Evolutionary conservation across 306 rosid genomes (phyloP), one percentile per base, ranked within the genome.

Genomic region (Dicorynia guianensis): DNA sequence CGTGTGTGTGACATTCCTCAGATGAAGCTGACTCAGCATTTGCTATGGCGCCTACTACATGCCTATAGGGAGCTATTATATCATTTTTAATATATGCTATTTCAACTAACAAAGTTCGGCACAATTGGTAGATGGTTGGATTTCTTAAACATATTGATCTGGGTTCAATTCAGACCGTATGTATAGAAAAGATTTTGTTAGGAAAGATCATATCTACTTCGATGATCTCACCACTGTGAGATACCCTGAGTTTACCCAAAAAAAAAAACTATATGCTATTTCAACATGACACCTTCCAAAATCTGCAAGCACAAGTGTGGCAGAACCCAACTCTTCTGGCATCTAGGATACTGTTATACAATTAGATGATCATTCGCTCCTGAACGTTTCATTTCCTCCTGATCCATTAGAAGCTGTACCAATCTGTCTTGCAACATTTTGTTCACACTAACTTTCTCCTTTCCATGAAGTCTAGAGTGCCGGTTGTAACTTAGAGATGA

Each of bases 301-400:
- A 89, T 95, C 97, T 18, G 99, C 97, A 44, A 95, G 97, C 68
- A 92, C 88, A 71, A 95, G 93, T 79, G 89, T 90, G 70, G 97
- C 92, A 52, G 99, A 89, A 20, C 93, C 93, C 80, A 95, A 74
- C 39, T 81, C 84, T 89, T 71, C 99, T 89, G 47, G 96, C 93
- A 71, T 87, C 87, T 61, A 95, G 74, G 89, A 95, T 60, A 75
- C 97, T 95, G 77, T 95, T 95, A 54, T 40, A 92, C 83, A 74
- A 95, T 66, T 19, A 92, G 74, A 79, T 95, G 99, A 85, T 95
- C 83, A 73, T 75, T 90, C 58, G 97, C 97, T 19, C 92, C 85
- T n/a, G 33, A 72, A 62, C 81, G 88, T 72, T 84, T 76, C 99
- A 97, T 92, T 77, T 89, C 96, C 67, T 86, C 67, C 55, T 3